Evolutionary conservation across 495 filamentous ascomycete species (phyloP).

Genomic region (Pseudomonodictys pantanalensis): DNA sequence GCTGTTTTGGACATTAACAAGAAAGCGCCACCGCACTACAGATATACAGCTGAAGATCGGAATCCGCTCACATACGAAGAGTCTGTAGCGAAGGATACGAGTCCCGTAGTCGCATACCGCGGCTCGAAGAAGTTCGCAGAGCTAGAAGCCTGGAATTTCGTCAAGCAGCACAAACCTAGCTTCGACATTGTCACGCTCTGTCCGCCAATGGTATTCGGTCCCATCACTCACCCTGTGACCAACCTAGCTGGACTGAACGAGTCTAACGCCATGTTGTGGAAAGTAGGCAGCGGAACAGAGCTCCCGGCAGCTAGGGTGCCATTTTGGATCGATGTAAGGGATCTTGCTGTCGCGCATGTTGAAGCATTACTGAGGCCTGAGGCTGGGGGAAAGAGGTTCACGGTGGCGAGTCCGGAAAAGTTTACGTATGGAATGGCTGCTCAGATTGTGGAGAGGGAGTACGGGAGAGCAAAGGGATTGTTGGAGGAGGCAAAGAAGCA

Average conservation of each 20-base stretch:
- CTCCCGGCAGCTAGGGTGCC: conserved; percentile 40
- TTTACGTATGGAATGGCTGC: conserved; percentile 46
- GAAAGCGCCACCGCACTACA: conserved; percentile 1
- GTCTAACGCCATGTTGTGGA: conserved; percentile 40
- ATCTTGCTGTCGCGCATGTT: conserved; percentile 47
- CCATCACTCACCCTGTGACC: conserved; percentile 42
- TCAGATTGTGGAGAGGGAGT: conserved; percentile 40
- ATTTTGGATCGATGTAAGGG: conserved; percentile 49
- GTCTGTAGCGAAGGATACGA: background rate
- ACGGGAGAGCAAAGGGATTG: conserved; percentile 34
- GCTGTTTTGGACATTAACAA: conserved; percentile 3
- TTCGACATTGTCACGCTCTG: conserved; percentile 38
- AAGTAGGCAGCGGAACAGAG: conserved; percentile 35
- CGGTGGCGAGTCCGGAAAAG: conserved; percentile 39
- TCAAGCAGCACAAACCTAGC: conserved; percentile 16
- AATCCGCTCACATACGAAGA: conserved; percentile 25
- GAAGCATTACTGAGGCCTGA: conserved; percentile 39
- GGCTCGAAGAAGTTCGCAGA: conserved; percentile 24
- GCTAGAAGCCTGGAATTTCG: conserved; percentile 46
- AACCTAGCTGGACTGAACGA: conserved; percentile 41
- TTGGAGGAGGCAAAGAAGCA: conserved; percentile 37
- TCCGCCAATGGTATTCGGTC: conserved; percentile 51
- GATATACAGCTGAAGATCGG: conserved; percentile 22
- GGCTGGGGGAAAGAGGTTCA: conserved; percentile 43
- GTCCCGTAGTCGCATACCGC: conserved; percentile 18